phyloP scores from a whole-genome alignment of 2,329 filamentous ascomycete genomes.

The Fusarium mundagurra region DNA sequence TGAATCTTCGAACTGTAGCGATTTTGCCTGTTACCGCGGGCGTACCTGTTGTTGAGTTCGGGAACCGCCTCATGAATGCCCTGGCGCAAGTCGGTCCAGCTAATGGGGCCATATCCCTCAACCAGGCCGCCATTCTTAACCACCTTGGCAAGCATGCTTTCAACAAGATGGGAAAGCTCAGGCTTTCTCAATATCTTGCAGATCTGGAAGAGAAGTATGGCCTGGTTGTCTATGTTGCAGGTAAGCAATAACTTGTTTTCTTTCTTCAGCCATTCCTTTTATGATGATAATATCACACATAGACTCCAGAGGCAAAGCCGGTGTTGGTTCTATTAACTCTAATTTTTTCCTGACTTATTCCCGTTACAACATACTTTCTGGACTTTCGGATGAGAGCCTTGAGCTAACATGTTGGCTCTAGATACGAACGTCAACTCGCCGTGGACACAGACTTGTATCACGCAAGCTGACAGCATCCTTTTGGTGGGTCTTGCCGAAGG shows the following conservation, averaged over 20 bases:
- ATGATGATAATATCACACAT: slow-evolving; percentile 63
- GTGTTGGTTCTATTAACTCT: slow-evolving; percentile 69
- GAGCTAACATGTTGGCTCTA: slow-evolving; percentile 50
- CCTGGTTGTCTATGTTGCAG: slow-evolving; percentile 91
- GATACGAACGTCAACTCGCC: slow-evolving; percentile 97
- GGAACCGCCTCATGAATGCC: slow-evolving; percentile 86
- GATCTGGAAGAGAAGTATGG: slow-evolving; percentile 98
- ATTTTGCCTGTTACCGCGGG: slow-evolving; percentile 90
- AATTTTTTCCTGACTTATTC: slow-evolving; percentile 71
- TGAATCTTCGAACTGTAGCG: slow-evolving; percentile 92
- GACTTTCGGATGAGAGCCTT: neutral
- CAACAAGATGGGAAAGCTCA: slow-evolving; percentile 96
- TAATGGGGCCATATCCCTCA: slow-evolving; percentile 90
- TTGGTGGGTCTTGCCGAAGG: slow-evolving; percentile 91
- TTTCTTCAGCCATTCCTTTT: slow-evolving; percentile 9
- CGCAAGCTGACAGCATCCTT: slow-evolving; percentile 94
- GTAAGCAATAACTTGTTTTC: slow-evolving; percentile 55
- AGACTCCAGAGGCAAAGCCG: slow-evolving; percentile 60
- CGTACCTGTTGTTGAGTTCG: slow-evolving; percentile 94
- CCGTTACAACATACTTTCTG: slow-evolving; percentile 1
- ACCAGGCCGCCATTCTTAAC: slow-evolving; percentile 92
- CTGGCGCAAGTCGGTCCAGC: slow-evolving; percentile 88
- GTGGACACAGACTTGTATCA: slow-evolving; percentile 98
- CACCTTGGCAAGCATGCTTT: slow-evolving; percentile 97
- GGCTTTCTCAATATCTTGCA: slow-evolving; percentile 93